phyloP scores from a whole-genome alignment of 108 stramenopile genomes.

The Nitzschia sp. region DNA sequence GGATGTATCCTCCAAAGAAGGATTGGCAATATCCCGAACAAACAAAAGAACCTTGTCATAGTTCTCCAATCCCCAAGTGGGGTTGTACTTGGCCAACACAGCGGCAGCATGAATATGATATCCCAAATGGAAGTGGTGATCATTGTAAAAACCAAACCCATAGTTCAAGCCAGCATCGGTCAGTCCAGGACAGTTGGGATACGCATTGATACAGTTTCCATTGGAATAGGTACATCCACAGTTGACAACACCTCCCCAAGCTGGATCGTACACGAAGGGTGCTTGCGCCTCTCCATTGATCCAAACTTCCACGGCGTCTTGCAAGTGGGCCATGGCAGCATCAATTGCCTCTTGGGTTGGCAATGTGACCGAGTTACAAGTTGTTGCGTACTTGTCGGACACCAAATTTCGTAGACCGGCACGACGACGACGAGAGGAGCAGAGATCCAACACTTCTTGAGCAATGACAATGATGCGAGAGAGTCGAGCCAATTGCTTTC shows the following conservation, averaged over 20 bases:
- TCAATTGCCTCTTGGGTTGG: constrained; percentile 53
- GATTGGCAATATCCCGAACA: constrained; percentile 89
- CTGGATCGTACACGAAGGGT: constrained; percentile 77
- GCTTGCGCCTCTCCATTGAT: constrained; percentile 71
- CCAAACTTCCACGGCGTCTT: constrained; percentile 73
- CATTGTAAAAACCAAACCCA: constrained; percentile 87
- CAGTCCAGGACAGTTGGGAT: constrained; percentile 80
- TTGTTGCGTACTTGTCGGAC: constrained; percentile 31
- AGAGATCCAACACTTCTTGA: constrained; percentile 63
- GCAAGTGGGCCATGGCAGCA: constrained; percentile 51
- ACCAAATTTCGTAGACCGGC: constrained; percentile 3
- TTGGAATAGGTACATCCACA: constrained; percentile 82
- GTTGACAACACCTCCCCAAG: constrained; percentile 83
- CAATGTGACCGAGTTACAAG: constrained; percentile 43
- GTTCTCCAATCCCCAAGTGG: constrained; percentile 68
- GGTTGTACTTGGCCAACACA: constrained; percentile 70
- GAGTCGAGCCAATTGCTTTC: constrained; percentile 84
- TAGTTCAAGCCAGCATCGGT: constrained; percentile 82
- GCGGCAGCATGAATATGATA: constrained; percentile 92
- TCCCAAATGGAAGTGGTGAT: constrained; percentile 91
- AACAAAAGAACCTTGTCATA: constrained; percentile 77
- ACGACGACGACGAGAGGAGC: constrained; percentile 3
- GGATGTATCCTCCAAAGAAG: constrained; percentile 65
- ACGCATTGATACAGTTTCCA: constrained; percentile 60
- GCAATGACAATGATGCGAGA: constrained; percentile 82